Evolutionary conservation across 2,329 filamentous ascomycete genomes (phyloP).

Genomic region (Ciborinia camelliae): DNA sequence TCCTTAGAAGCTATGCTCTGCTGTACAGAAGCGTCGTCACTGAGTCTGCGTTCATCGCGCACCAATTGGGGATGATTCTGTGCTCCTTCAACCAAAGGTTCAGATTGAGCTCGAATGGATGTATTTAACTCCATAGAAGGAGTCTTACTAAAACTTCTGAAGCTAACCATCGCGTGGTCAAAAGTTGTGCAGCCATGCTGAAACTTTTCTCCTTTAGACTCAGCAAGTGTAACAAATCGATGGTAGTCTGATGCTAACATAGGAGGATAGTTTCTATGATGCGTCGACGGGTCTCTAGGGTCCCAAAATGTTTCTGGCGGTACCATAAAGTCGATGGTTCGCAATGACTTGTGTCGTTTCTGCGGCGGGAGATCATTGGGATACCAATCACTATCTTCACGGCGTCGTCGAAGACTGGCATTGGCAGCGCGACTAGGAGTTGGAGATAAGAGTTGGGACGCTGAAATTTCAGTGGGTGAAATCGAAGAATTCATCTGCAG

Average conservation of each 20-base stretch:
- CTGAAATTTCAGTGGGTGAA: slow-evolving; percentile 15
- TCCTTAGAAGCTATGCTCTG: slow-evolving; percentile 15
- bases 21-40: slow-evolving; percentile 16
- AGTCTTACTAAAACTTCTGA: slow-evolving; percentile 30
- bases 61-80: slow-evolving; percentile 30
- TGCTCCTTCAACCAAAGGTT: slow-evolving; percentile 30
- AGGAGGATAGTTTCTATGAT: slow-evolving; percentile 61
- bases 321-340: slow-evolving; percentile 56
- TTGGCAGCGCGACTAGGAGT: slow-evolving; percentile 21
- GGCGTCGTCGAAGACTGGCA: slow-evolving; percentile 34
- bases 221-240: slow-evolving; percentile 52
- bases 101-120: slow-evolving; percentile 29
- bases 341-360: slow-evolving; percentile 49
- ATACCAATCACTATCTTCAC: slow-evolving; percentile 32
- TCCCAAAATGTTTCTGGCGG: slow-evolving; percentile 58
- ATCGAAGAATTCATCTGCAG: slow-evolving; percentile 36
- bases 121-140: slow-evolving; percentile 30
- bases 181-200: slow-evolving; percentile 49
- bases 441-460: slow-evolving; percentile 21
- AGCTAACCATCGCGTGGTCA: slow-evolving; percentile 33
- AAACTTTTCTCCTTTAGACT: slow-evolving; percentile 51
- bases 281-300: slow-evolving; percentile 50
- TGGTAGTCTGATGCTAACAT: slow-evolving; percentile 60
- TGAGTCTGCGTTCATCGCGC: slow-evolving; percentile 34
- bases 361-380: slow-evolving; percentile 41